Evolutionary conservation across 106 monocot species (phyloP).

Genomic region (Agapanthus africanus): DNA sequence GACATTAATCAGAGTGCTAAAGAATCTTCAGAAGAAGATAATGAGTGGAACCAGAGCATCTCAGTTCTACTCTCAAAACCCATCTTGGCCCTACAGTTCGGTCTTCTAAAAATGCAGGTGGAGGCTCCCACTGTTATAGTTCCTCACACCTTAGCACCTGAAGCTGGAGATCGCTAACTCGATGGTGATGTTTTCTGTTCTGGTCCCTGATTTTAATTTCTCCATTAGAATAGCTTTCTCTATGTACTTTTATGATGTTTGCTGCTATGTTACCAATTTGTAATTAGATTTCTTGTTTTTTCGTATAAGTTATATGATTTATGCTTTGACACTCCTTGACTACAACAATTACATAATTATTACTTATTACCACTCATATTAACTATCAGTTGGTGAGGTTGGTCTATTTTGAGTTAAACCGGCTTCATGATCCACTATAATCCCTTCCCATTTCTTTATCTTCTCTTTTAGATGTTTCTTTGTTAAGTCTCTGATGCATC

Average conservation of each 20-base stretch:
- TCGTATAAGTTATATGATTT: neutral
- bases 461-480: neutral
- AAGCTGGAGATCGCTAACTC: too few species aligned
- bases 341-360: neutral
- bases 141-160: too few species aligned
- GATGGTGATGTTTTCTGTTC: neutral
- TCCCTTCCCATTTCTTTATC: neutral
- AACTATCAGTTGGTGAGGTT: neutral
- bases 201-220: neutral
- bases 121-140: constrained; percentile 69
- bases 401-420: neutral
- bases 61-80: constrained; percentile 71
- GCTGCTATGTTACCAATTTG: neutral
- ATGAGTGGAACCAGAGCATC: constrained; percentile 29
- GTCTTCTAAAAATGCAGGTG: constrained; percentile 66
- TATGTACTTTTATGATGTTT: neutral
- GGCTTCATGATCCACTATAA: neutral
- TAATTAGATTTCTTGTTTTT: neutral
- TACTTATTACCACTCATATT: neutral
- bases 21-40: constrained; percentile 13
- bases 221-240: neutral
- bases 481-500: neutral
- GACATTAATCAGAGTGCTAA: neutral
- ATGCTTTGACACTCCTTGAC: neutral
- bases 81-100: constrained; percentile 70